Conservation (phyloP, 805 yeast genomes). For the Scheffersomyces coipomensis region DNA sequence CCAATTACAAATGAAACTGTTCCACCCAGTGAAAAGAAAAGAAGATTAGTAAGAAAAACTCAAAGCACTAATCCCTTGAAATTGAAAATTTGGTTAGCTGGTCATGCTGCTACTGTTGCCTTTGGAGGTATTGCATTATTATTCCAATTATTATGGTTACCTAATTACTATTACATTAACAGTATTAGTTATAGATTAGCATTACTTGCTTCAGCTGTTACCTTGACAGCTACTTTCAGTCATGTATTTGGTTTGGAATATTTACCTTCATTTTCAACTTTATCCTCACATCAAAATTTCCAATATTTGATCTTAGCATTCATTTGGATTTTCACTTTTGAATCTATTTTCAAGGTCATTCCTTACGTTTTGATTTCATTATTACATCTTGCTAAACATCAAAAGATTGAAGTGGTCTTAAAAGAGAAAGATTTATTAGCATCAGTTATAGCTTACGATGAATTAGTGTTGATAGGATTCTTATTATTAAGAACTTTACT, state of each 20-base stretch:
- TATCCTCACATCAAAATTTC: slow-evolving; percentile 73
- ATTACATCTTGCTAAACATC: slow-evolving; percentile 49
- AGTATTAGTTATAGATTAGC: slow-evolving; percentile 54
- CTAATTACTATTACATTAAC: slow-evolving; percentile 42
- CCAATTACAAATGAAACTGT: slow-evolving; percentile 14
- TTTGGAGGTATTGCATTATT: slow-evolving; percentile 42
- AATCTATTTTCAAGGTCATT: slow-evolving; percentile 60
- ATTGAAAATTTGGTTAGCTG: slow-evolving; percentile 54
- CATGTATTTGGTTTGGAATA: slow-evolving; percentile 59
- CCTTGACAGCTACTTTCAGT: slow-evolving; percentile 52
- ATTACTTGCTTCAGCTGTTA: slow-evolving; percentile 52
- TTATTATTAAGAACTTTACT: slow-evolving; percentile 58
- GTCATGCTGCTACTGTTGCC: slow-evolving; percentile 47
- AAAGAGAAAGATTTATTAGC: slow-evolving; percentile 39
- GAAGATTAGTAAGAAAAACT: slow-evolving; percentile 29
- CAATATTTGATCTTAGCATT: slow-evolving; percentile 58
- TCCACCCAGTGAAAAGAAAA: slow-evolving; percentile 12
- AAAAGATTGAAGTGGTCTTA: slow-evolving; percentile 40
- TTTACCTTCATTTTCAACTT: slow-evolving; percentile 58
- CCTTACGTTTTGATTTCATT: slow-evolving; percentile 60
- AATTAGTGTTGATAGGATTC: slow-evolving; percentile 51
- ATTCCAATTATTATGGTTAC: slow-evolving; percentile 40
- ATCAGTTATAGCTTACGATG: slow-evolving; percentile 57
- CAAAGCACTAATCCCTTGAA: slow-evolving; percentile 36
- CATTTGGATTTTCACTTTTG: slow-evolving; percentile 64